Conservation (phyloP, 108 stramenopile genomes). For the Craspedostauros australis region DNA sequence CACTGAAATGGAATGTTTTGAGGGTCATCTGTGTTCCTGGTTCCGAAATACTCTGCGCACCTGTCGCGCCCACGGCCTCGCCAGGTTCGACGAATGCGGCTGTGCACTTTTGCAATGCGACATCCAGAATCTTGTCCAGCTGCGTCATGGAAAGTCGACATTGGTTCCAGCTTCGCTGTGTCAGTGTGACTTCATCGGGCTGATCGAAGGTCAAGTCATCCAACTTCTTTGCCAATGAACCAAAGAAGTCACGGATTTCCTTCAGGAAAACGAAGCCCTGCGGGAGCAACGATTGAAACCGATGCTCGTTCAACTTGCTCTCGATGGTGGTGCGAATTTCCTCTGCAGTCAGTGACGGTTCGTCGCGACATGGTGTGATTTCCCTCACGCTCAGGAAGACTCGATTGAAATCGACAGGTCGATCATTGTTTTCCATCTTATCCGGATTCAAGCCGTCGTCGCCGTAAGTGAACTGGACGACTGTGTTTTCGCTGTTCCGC, state of each 20-base stretch:
- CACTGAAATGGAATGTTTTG: constrained; percentile 98
- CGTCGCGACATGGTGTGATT: constrained; percentile 47
- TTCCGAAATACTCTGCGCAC: constrained; percentile 95
- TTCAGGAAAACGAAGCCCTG: constrained; percentile 57
- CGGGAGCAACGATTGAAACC: constrained; percentile 65
- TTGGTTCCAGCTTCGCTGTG: constrained; percentile 45
- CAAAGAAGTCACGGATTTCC: constrained; percentile 67
- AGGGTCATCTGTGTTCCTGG: constrained; percentile 99
- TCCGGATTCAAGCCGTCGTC: constrained; percentile 96
- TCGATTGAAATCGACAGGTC: constrained; percentile 80
- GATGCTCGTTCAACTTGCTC: constrained; percentile 31
- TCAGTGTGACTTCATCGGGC: constrained; percentile 4
- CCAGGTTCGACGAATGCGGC: constrained; percentile 85
- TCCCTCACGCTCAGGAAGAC: constrained; percentile 57
- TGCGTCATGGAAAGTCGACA: constrained; percentile 80
- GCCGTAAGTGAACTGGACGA: constrained; percentile 97
- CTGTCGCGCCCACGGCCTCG: constrained; percentile 96
- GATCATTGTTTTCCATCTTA: constrained; percentile 91
- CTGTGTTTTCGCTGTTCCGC: constrained; percentile 91
- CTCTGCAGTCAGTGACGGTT: constrained; percentile 33
- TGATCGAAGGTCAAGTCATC: constrained; percentile 26
- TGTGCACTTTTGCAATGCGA: constrained; percentile 78
- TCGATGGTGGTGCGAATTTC: constrained; percentile 45
- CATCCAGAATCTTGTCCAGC: constrained; percentile 53
- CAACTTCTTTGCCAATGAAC: constrained; percentile 46